Evolutionary conservation across 2,329 filamentous ascomycete species (phyloP).

Genomic region (Aureobasidium sp.): DNA sequence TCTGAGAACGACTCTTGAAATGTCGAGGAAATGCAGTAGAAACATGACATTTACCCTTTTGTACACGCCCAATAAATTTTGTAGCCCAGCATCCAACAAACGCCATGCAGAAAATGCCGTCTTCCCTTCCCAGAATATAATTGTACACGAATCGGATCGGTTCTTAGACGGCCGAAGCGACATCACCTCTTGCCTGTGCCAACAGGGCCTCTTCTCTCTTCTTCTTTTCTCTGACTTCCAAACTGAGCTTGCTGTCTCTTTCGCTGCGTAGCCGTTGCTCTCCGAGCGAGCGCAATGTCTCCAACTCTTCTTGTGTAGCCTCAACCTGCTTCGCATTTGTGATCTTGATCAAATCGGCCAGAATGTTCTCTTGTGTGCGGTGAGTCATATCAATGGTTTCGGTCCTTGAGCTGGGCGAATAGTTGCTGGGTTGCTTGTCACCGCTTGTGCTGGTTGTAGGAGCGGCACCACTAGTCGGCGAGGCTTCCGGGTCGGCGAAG

Average conservation of each 20-base stretch:
- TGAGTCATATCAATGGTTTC: constrained; percentile 53
- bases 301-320: constrained; percentile 53
- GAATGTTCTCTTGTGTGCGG: constrained; percentile 54
- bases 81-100: not conserved
- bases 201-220: constrained; percentile 57
- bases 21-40: not conserved
- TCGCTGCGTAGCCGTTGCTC: constrained; percentile 47
- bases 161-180: constrained; percentile 23
- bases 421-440: constrained; percentile 29
- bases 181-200: constrained; percentile 46
- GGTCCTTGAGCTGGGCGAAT: constrained; percentile 27
- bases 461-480: constrained; percentile 23
- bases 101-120: constrained; percentile 7
- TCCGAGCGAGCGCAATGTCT: constrained; percentile 52
- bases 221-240: constrained; percentile 49
- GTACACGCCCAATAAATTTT: not conserved
- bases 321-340: constrained; percentile 54
- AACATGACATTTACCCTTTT: not conserved
- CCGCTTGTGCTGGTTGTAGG: constrained; percentile 24
- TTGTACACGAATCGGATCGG: not conserved
- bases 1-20: not conserved
- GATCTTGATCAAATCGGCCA: constrained; percentile 54
- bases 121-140: not conserved
- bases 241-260: constrained; percentile 49
- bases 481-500: constrained; percentile 37